Evolutionary conservation across 2,329 filamentous ascomycete species (phyloP).

Genomic region (Colletotrichum cereale): DNA sequence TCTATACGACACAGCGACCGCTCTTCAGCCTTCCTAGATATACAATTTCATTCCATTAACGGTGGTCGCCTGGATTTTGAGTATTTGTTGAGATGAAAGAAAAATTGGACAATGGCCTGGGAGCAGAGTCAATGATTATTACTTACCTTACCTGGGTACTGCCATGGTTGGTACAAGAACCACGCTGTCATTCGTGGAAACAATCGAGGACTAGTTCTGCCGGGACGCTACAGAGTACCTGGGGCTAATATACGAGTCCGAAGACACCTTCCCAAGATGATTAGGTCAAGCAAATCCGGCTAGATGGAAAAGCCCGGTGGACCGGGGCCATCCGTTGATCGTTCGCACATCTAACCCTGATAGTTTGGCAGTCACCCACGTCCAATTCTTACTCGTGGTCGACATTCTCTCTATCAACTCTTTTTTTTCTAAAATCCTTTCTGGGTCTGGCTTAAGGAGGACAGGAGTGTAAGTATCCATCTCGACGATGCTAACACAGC

Average conservation of each 20-base stretch:
- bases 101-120: neutral
- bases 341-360: neutral
- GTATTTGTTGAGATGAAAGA: too few relatives aligned
- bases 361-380: neutral
- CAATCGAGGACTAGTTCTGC: too few relatives aligned
- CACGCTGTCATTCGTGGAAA: neutral
- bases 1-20: neutral
- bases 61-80: neutral
- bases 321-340: neutral
- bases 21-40: neutral
- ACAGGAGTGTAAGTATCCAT: too few relatives aligned
- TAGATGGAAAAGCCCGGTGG: too few relatives aligned
- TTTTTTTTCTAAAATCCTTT: too few relatives aligned
- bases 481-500: neutral
- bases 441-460: too few relatives aligned
- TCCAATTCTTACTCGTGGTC: too few relatives aligned
- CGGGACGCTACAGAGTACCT: neutral
- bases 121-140: neutral
- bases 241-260: neutral
- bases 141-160: too few relatives aligned
- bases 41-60: neutral
- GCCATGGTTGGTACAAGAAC: neutral
- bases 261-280: conserved; percentile 2
- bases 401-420: too few relatives aligned
- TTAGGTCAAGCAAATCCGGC: neutral